Percentiles rank a stretch among this genome's conserved stretches.
These are phyloP conservation scores for Fraxinus sp. DNA, from an alignment of 305 asterid genomes.

Conservation along the genomic window DNA sequence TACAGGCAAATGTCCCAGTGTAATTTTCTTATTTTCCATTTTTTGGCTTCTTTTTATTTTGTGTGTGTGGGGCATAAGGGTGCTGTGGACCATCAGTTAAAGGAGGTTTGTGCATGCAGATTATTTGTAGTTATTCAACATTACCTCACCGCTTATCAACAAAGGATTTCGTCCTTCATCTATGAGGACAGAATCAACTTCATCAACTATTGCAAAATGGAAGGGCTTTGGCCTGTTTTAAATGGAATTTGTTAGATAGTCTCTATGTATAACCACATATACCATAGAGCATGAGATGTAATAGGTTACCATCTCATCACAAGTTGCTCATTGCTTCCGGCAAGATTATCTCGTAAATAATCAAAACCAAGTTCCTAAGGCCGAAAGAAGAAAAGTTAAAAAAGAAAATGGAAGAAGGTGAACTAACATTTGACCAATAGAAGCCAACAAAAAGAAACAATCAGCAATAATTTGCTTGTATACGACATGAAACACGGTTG, in stretches of 20 bases:
- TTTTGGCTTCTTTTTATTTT: not conserved
- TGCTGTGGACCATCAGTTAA: not conserved
- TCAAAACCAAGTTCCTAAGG: conserved; percentile 96
- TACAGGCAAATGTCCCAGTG: conserved; percentile 7
- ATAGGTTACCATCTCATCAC: conserved; percentile 89
- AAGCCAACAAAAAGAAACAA: conserved; percentile 4
- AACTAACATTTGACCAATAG: conserved; percentile 16
- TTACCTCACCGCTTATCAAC: conserved; percentile 95
- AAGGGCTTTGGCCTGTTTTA: conserved; percentile 92
- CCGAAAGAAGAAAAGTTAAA: conserved; percentile 23
- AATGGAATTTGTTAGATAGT: conserved; percentile 17
- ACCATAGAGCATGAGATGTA: conserved; percentile 19
- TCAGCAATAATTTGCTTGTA: conserved; percentile 5
- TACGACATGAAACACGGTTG: not conserved
- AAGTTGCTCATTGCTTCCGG: conserved; percentile 69
- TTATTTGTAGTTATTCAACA: conserved; percentile 22
- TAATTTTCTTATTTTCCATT: conserved; percentile 9
- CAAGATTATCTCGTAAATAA: conserved; percentile 91
- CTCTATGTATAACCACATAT: conserved; percentile 13
- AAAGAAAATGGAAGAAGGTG: conserved; percentile 11
- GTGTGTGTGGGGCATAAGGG: not conserved
- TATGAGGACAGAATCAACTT: conserved; percentile 96
- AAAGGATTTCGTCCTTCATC: conserved; percentile 98
- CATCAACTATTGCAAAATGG: conserved; percentile 97
- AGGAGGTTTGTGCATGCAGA: not conserved